A percentile compares a stretch with the other conserved stretches of the same genome.
phyloP scores from a whole-genome alignment of 2,329 filamentous ascomycete species.

The Botrytis hyacinthi region DNA sequence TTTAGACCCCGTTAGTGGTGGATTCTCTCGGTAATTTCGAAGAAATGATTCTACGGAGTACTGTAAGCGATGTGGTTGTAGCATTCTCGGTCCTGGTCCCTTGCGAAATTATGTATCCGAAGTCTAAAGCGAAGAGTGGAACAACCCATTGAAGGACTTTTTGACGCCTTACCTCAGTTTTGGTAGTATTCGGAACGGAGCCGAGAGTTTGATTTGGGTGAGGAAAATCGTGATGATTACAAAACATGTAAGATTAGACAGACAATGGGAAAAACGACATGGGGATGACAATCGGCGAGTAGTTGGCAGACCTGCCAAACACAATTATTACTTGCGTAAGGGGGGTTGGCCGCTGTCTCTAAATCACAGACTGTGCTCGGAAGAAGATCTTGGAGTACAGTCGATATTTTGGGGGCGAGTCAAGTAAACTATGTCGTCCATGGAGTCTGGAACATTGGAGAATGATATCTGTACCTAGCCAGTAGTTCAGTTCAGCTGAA shows the following conservation, averaged over 20 bases:
- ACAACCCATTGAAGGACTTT: background rate
- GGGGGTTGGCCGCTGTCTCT: background rate
- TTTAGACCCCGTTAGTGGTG: slow-evolving; percentile 6
- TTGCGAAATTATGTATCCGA: slow-evolving; percentile 8
- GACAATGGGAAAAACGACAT: background rate
- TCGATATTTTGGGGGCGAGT: slow-evolving; percentile 13
- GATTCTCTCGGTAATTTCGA: slow-evolving; percentile 9
- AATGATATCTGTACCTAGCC: slow-evolving; percentile 11
- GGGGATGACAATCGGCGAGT: background rate
- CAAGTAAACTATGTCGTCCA: background rate
- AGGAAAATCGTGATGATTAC: background rate
- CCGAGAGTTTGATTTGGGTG: slow-evolving; percentile 1
- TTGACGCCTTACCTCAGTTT: background rate
- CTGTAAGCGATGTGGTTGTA: slow-evolving; percentile 14
- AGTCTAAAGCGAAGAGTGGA: background rate
- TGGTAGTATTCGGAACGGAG: background rate
- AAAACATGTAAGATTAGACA: slow-evolving; percentile 9
- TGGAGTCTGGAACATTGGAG: slow-evolving; percentile 10
- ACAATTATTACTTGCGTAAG: slow-evolving; percentile 6
- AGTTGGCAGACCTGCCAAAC: background rate
- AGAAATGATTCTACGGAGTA: background rate
- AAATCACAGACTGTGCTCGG: slow-evolving; percentile 9
- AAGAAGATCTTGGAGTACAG: background rate
- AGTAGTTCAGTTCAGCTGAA: slow-evolving; percentile 7
- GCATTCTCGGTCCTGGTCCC: background rate